A percentile compares a stretch with the other conserved stretches of the same genome.
Conservation (phyloP, 2,329 filamentous ascomycete genomes). For the Domatiomyces globalis region DNA sequence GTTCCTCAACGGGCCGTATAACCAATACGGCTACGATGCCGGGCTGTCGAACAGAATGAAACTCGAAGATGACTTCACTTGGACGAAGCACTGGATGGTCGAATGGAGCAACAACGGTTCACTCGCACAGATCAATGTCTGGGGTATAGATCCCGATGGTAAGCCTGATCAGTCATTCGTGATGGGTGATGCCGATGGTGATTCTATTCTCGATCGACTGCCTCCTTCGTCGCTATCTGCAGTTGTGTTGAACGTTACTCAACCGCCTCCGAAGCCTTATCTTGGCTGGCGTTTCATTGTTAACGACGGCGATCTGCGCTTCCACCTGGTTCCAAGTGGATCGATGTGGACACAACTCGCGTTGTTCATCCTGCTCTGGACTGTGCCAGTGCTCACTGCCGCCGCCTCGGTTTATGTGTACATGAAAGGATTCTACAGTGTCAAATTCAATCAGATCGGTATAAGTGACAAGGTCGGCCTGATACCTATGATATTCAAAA, state of each 20-base stretch:
- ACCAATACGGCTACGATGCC: slow-evolving; percentile 49
- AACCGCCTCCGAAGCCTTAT: slow-evolving; percentile 39
- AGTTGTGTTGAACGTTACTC: slow-evolving; percentile 46
- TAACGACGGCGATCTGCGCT: slow-evolving; percentile 41
- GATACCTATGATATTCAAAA: slow-evolving; percentile 25
- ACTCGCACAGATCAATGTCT: slow-evolving; percentile 48
- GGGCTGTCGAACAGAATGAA: slow-evolving; percentile 42
- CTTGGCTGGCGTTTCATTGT: slow-evolving; percentile 42
- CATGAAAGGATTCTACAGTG: slow-evolving; percentile 47
- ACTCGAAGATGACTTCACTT: slow-evolving; percentile 36
- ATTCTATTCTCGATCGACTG: slow-evolving; percentile 47
- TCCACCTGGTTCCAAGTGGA: slow-evolving; percentile 40
- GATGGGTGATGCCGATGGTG: slow-evolving; percentile 47
- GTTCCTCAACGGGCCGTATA: slow-evolving; percentile 48
- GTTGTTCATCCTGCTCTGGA: slow-evolving; percentile 40
- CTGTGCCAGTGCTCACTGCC: slow-evolving; percentile 40
- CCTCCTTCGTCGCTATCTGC: slow-evolving; percentile 43
- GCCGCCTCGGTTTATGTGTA: slow-evolving; percentile 40
- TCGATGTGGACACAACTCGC: slow-evolving; percentile 40
- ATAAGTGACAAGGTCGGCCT: slow-evolving; percentile 36
- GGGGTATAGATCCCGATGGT: slow-evolving; percentile 52
- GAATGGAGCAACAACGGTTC: slow-evolving; percentile 42
- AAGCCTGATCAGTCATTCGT: slow-evolving; percentile 46
- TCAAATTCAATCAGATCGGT: slow-evolving; percentile 49
- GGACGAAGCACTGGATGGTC: slow-evolving; percentile 47